Evolutionary conservation across 805 yeast species (phyloP).

Genomic region (Zygosaccharomyces gambellarensis): DNA sequence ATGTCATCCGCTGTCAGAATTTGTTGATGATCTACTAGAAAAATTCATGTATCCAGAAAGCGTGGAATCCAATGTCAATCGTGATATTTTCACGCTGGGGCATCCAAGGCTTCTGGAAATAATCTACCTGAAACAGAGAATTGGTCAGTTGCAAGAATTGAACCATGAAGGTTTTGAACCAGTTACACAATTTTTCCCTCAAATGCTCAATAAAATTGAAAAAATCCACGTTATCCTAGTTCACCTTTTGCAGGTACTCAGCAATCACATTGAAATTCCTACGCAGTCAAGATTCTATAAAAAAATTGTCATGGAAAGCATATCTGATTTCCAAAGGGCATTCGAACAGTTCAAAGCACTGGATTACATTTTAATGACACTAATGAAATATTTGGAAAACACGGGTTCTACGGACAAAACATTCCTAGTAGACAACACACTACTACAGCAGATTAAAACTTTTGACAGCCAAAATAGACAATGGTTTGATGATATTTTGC

Average conservation of each 20-base stretch:
- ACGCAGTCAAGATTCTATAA: slow-evolving; percentile 14
- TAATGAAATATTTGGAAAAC: slow-evolving; percentile 12
- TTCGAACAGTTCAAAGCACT: slow-evolving; percentile 21
- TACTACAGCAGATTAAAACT: slow-evolving; percentile 14
- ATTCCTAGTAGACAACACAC: slow-evolving; percentile 16
- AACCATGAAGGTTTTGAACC: slow-evolving; percentile 1
- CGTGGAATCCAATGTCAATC: not conserved
- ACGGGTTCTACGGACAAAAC: slow-evolving; percentile 12
- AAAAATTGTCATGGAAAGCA: slow-evolving; percentile 14
- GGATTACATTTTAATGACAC: slow-evolving; percentile 10
- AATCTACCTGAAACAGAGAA: slow-evolving; percentile 19
- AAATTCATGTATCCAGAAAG: slow-evolving; percentile 27
- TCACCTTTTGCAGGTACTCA: slow-evolving; percentile 18
- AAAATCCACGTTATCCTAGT: slow-evolving; percentile 15
- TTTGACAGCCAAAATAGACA: slow-evolving; percentile 16
- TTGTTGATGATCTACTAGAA: slow-evolving; percentile 26
- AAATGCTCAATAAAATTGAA: slow-evolving; percentile 12
- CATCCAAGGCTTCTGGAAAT: slow-evolving; percentile 25
- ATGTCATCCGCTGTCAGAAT: slow-evolving; percentile 23
- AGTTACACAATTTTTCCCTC: slow-evolving; percentile 4
- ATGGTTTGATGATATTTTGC: slow-evolving; percentile 18
- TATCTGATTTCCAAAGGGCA: slow-evolving; percentile 21
- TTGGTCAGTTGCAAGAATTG: slow-evolving; percentile 9
- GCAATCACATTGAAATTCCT: slow-evolving; percentile 20
- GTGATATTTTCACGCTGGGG: slow-evolving; percentile 18